phyloP scores from a whole-genome alignment of 2,329 filamentous ascomycete species.

The Pseudocercospora pini-densiflorae region DNA sequence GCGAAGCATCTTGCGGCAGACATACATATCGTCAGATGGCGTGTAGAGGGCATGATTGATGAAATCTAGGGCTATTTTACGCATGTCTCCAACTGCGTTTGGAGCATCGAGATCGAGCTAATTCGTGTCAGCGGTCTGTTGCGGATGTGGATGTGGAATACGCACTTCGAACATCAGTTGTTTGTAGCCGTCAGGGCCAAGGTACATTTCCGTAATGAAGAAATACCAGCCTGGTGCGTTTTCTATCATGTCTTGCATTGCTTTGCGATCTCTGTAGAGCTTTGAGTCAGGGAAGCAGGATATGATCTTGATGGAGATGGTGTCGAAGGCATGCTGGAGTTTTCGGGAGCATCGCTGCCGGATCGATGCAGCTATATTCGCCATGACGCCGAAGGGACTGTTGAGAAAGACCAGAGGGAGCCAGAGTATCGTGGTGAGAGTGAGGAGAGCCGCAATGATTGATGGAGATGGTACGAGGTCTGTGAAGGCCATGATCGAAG shows the following conservation, averaged over 20 bases:
- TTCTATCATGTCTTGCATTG: background rate
- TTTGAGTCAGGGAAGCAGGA: background rate
- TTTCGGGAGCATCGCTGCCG: background rate
- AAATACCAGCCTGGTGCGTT: background rate
- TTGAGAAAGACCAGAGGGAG: background rate
- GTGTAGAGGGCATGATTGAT: no score
- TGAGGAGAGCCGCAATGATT: background rate
- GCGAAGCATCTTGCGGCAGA: no score
- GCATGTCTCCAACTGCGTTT: background rate
- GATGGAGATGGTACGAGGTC: background rate
- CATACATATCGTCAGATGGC: no score
- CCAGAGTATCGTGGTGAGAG: background rate
- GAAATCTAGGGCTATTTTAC: no score
- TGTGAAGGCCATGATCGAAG: no score
- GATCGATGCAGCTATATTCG: background rate
- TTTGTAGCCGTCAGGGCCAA: background rate
- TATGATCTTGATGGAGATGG: background rate
- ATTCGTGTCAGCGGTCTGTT: no score
- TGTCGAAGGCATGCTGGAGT: background rate
- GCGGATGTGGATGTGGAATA: no score
- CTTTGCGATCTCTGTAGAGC: background rate
- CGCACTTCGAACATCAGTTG: no score
- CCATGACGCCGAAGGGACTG: no score
- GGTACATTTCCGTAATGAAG: background rate
- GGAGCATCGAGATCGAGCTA: background rate